Evolutionary conservation across 1,284 basidiomycete species (phyloP).

Genomic region (Marasmius sp.): DNA sequence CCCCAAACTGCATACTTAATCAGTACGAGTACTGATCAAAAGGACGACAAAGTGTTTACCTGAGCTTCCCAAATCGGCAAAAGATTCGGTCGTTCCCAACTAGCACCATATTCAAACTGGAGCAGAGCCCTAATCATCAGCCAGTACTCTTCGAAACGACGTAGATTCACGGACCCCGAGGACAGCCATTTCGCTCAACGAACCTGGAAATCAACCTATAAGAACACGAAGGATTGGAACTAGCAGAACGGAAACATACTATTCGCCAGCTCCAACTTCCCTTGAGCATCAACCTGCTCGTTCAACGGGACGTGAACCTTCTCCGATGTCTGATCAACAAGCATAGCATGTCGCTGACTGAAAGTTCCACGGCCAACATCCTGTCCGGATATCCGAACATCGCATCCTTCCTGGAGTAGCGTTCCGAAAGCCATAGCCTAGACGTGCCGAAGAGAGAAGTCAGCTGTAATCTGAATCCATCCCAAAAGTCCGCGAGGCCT

Average conservation of each 20-base stretch:
- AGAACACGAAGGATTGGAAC: constrained; percentile 1
- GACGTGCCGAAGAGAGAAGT: not conserved
- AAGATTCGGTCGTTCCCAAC: constrained; percentile 80
- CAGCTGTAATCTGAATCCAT: not conserved
- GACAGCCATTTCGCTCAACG: constrained; percentile 84
- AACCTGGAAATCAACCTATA: constrained; percentile 47
- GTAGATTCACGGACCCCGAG: constrained; percentile 59
- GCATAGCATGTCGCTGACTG: constrained; percentile 89
- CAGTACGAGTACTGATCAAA: not conserved
- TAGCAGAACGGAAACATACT: constrained; percentile 47
- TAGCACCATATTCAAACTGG: constrained; percentile 85
- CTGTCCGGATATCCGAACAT: constrained; percentile 86
- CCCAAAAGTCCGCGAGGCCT: constrained; percentile 8
- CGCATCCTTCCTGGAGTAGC: constrained; percentile 74
- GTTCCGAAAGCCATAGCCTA: constrained; percentile 85
- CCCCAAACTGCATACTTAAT: constrained; percentile 61
- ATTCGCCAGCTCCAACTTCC: constrained; percentile 81
- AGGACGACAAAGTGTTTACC: constrained; percentile 31
- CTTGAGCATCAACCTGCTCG: constrained; percentile 56
- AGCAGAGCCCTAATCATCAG: not conserved
- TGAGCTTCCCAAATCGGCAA: constrained; percentile 92
- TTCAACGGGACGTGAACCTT: constrained; percentile 79
- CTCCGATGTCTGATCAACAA: constrained; percentile 84
- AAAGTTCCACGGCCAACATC: constrained; percentile 91
- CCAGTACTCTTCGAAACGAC: not conserved